These are phyloP conservation scores for Aspergillus tanneri DNA, from an alignment of 2,329 filamentous ascomycete genomes.

Conservation along the genomic window DNA sequence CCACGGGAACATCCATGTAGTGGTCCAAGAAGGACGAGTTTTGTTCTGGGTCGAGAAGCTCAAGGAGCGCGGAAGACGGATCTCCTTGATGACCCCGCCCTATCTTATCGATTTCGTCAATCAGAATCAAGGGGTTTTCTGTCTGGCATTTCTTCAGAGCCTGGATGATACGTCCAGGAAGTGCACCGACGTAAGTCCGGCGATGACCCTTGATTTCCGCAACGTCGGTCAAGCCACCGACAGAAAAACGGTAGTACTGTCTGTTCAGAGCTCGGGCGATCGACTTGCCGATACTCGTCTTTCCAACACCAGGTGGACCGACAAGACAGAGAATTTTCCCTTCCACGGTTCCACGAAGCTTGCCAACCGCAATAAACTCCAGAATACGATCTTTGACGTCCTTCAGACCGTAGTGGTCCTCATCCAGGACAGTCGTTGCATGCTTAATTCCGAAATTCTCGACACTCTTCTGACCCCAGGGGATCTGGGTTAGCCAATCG, in stretches of 20 bases:
- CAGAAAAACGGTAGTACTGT: constrained; percentile 97
- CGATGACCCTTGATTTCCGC: constrained; percentile 98
- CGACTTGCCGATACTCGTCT: constrained; percentile 98
- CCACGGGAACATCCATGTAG: constrained; percentile 97
- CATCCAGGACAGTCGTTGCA: constrained; percentile 84
- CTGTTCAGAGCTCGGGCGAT: constrained; percentile 92
- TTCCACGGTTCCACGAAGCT: constrained; percentile 93
- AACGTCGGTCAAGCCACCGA: constrained; percentile 93
- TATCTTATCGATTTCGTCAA: constrained; percentile 98
- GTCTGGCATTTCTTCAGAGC: constrained; percentile 98
- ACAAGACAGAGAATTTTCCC: constrained; percentile 98
- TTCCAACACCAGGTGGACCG: constrained; percentile 93
- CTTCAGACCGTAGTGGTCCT: constrained; percentile 94
- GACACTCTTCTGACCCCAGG: constrained; percentile 90
- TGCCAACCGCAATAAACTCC: constrained; percentile 97
- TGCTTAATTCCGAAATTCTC: constrained; percentile 97
- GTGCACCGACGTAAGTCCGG: constrained; percentile 90
- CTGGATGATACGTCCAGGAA: constrained; percentile 96
- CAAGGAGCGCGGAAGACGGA: constrained; percentile 87
- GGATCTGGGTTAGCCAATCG: constrained; percentile 97
- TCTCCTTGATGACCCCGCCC: constrained; percentile 95
- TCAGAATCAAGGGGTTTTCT: constrained; percentile 92
- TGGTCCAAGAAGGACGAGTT: constrained; percentile 97
- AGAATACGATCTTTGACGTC: constrained; percentile 98
- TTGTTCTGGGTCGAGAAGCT: constrained; percentile 93